These are phyloP conservation scores for Crithidia expoeki DNA, from an alignment of 208 protist species.

Conservation along the genomic window DNA sequence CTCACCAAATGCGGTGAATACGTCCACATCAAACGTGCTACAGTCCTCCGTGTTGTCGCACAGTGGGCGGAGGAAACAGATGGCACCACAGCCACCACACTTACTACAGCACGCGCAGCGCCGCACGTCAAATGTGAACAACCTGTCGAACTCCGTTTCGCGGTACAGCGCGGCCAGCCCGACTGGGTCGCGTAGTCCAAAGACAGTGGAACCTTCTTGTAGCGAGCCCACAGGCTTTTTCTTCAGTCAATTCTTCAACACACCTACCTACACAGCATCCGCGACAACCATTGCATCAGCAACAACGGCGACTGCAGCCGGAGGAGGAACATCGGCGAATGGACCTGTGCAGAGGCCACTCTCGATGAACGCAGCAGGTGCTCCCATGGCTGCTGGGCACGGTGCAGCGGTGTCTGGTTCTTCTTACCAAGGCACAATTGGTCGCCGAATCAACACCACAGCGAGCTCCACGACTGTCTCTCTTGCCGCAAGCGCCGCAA, in stretches of 20 bases:
- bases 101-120: conserved; percentile 16
- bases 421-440: too few relatives aligned
- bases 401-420: too few relatives aligned
- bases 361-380: too few relatives aligned
- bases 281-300: neutral
- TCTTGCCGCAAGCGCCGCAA: neutral
- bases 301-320: too few relatives aligned
- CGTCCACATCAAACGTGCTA: neutral
- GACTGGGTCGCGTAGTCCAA: neutral
- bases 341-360: too few relatives aligned
- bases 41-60: neutral
- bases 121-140: conserved; percentile 10
- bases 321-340: too few relatives aligned
- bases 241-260: conserved; percentile 22
- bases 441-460: neutral
- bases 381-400: too few relatives aligned
- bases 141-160: conserved; percentile 2
- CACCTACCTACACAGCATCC: neutral
- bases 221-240: conserved; percentile 11
- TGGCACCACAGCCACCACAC: conserved; percentile 1
- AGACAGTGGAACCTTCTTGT: neutral
- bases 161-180: neutral
- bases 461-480: neutral
- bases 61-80: conserved; percentile 2
- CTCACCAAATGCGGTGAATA: neutral